Percentiles rank a stretch among this genome's conserved stretches.
Conservation (phyloP, 164 flowering plant genomes). For the Annona squamosa region DNA sequence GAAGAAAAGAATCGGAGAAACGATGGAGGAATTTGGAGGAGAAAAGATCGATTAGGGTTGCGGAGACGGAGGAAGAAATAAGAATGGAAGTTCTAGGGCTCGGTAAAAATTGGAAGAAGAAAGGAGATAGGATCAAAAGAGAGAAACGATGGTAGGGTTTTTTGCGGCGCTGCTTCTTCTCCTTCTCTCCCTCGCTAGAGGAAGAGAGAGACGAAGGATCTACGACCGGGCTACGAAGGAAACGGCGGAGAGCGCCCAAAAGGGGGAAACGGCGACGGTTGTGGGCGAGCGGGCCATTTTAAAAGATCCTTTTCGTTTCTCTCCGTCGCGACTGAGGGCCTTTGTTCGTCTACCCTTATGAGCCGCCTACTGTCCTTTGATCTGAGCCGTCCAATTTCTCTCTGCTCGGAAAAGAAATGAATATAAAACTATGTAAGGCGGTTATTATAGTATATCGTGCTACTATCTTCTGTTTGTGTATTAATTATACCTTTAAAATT, state of each 20-base stretch:
- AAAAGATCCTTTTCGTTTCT: background rate
- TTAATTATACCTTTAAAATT: too few relatives aligned
- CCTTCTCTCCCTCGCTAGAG: background rate
- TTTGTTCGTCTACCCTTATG: background rate
- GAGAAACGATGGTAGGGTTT: background rate
- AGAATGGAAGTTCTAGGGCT: background rate
- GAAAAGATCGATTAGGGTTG: background rate
- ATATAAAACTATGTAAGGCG: too few relatives aligned
- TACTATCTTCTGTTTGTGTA: too few relatives aligned
- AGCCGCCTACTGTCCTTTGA: background rate
- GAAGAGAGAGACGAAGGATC: background rate
- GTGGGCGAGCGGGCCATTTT: background rate
- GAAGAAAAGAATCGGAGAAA: background rate
- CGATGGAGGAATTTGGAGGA: background rate
- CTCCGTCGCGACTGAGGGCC: background rate
- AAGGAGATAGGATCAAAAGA: background rate
- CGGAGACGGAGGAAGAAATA: background rate
- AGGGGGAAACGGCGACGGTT: background rate
- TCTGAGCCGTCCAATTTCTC: background rate
- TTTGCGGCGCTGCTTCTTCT: background rate
- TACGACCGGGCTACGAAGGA: background rate
- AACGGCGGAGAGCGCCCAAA: background rate
- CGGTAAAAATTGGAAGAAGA: background rate
- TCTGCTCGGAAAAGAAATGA: too few relatives aligned
- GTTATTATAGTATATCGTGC: too few relatives aligned